Evolutionary conservation across 192 early-diverging fungal species (phyloP), one percentile per base, ranked within the genome.

Genomic region (Endogone sp.): DNA sequence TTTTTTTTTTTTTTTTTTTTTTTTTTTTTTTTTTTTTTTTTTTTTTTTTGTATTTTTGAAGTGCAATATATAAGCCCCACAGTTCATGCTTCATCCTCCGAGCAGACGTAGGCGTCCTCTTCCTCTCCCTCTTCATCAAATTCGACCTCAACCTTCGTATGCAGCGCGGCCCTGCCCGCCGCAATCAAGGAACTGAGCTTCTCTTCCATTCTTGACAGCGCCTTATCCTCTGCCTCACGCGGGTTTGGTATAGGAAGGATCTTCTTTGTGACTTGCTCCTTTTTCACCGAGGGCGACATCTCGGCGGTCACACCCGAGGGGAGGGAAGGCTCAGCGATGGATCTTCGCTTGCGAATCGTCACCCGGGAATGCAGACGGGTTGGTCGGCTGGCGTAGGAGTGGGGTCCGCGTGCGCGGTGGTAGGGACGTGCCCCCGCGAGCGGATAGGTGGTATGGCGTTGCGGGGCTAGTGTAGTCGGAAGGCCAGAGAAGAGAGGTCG

Each of bases 121-220:
- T 49, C 37, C 9, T 49, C 37, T 0, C 16, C 37, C 1, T 49
- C 37, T 11, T 49, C 37, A 49, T 49, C 37, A 49, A 1, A 49
- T 1, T 49, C 37, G 9, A 49, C 37, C 6, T 49, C 37, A 49
- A 49, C 37, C 16, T 49, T 49, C 37, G 37, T 11, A 49, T 49
- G 37, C 37, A 77, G 44, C 2, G 76, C 76, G 0, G 71, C 71
- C 60, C 72, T 77, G 37, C 76, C 76, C n/a, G 70, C 71, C 4
- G 76, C 76, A 31, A 77, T 77, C 62, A 77, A 31, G 3, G 49
- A 71, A 3, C 27, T 73, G 3, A 77, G 62, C 24, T 73, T 62
- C 23, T 71, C 76, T 29, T 77, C 76, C 76, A 77, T 77, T 55
- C 76, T 69, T 64, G 73, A 55, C 60, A 77, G 72, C 60, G 70